Percentiles rank a stretch among this genome's conserved stretches.
These are phyloP conservation scores for Aegilops sharonensis DNA, from an alignment of 176 grass and related monocot genomes.

Conservation along the genomic window DNA sequence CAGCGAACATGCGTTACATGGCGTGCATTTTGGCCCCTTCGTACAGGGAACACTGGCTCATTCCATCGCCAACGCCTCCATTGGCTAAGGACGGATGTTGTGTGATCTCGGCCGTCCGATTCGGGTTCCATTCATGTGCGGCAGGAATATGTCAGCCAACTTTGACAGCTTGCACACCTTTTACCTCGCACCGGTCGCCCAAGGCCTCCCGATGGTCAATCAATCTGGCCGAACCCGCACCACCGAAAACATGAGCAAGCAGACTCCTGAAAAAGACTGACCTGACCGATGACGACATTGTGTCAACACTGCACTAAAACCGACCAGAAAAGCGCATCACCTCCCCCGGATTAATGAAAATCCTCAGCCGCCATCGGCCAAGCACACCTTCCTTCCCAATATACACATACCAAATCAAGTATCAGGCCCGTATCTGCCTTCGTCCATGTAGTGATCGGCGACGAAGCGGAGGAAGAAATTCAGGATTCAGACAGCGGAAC, in stretches of 20 bases:
- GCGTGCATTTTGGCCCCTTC: slow-evolving; percentile 1
- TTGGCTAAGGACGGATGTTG: background rate
- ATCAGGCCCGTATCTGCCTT: background rate
- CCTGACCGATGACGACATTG: slow-evolving; percentile 25
- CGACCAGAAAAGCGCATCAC: background rate
- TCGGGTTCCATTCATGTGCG: background rate
- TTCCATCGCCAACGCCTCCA: background rate
- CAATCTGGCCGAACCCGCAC: background rate
- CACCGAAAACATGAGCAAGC: background rate
- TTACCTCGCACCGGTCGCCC: background rate
- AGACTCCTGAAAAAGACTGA: background rate
- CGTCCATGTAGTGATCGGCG: background rate
- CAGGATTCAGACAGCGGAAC: background rate
- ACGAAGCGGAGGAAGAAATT: background rate
- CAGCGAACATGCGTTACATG: too few relatives aligned
- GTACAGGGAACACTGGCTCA: background rate
- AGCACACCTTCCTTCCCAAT: background rate
- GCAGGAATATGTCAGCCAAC: too few relatives aligned
- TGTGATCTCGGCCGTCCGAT: background rate
- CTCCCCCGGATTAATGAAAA: too few relatives aligned
- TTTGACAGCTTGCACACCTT: background rate
- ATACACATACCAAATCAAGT: background rate
- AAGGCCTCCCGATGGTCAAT: background rate
- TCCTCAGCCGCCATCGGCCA: background rate
- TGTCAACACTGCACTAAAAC: slow-evolving; percentile 6